Conservation (phyloP, 768 basidiomycete genomes). For the Rhodotorula sphaerocarpa region DNA sequence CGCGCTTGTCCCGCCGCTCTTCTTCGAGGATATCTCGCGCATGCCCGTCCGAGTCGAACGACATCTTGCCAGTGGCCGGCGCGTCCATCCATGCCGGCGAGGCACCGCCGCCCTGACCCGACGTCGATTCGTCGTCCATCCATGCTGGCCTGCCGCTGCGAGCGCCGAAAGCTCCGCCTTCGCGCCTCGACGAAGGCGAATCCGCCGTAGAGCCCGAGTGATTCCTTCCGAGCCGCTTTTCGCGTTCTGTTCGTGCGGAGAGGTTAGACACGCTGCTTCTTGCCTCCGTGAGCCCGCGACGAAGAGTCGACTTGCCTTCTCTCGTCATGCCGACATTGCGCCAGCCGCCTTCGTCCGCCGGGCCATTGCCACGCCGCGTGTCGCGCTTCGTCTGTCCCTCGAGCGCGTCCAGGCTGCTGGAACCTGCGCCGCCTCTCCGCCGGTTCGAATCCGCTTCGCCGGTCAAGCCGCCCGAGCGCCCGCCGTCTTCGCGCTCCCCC, state of each 20-base stretch:
- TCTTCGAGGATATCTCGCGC: background rate
- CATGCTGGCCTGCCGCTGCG: slow-evolving; percentile 21
- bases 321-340: slow-evolving; percentile 27
- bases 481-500: background rate
- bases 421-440: no score
- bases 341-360: slow-evolving; percentile 35
- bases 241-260: slow-evolving; percentile 17
- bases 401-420: no score
- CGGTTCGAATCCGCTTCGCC: no score
- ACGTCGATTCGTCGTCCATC: slow-evolving; percentile 27
- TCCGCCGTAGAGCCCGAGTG: background rate
- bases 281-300: no score
- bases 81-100: slow-evolving; percentile 29
- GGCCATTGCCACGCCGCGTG: slow-evolving; percentile 13
- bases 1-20: background rate
- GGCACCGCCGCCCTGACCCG: background rate
- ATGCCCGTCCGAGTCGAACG: slow-evolving; percentile 4
- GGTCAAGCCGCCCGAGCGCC: no score
- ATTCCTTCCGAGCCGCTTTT: slow-evolving; percentile 18
- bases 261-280: background rate
- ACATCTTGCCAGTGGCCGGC: slow-evolving; percentile 5
- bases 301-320: slow-evolving; percentile 14
- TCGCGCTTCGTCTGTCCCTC: slow-evolving; percentile 2
- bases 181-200: background rate
- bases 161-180: background rate